Conservation (phyloP, 805 yeast species). For the Ogataea wickerhamii region DNA sequence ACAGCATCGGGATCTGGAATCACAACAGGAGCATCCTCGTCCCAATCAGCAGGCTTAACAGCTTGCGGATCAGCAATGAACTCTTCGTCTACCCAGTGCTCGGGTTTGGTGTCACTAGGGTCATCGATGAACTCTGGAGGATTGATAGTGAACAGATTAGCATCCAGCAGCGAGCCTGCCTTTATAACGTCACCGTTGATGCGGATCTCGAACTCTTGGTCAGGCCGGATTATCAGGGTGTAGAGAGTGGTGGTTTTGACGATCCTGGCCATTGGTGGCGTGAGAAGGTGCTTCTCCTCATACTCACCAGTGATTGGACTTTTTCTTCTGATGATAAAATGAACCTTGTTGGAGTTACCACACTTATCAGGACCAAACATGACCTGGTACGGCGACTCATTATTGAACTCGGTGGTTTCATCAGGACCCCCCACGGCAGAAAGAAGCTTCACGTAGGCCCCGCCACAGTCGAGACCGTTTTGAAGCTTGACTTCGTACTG, state of each 20-base stretch:
- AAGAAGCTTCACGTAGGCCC: conserved; percentile 80
- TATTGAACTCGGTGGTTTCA: conserved; percentile 43
- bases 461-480: conserved; percentile 78
- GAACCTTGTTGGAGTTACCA: conserved; percentile 76
- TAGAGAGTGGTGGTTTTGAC: conserved; percentile 63
- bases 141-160: conserved; percentile 51
- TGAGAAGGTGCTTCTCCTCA: conserved; percentile 64
- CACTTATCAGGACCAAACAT: conserved; percentile 97
- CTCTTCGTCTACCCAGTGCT: conserved; percentile 74
- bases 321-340: conserved; percentile 63
- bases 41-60: conserved; percentile 81
- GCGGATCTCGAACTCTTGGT: conserved; percentile 73
- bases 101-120: conserved; percentile 59
- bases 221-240: conserved; percentile 67
- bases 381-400: conserved; percentile 71
- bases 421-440: conserved; percentile 39
- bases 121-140: conserved; percentile 66
- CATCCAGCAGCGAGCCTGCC: conserved; percentile 64
- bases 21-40: conserved; percentile 58
- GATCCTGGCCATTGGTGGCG: conserved; percentile 64
- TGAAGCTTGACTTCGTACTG: conserved; percentile 90
- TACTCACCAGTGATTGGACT: conserved; percentile 50
- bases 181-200: conserved; percentile 71
- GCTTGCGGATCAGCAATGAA: conserved; percentile 66
- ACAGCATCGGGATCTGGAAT: conserved; percentile 65